Conservation (phyloP, 2,329 filamentous ascomycete genomes). For the Sporothrix luriei region DNA sequence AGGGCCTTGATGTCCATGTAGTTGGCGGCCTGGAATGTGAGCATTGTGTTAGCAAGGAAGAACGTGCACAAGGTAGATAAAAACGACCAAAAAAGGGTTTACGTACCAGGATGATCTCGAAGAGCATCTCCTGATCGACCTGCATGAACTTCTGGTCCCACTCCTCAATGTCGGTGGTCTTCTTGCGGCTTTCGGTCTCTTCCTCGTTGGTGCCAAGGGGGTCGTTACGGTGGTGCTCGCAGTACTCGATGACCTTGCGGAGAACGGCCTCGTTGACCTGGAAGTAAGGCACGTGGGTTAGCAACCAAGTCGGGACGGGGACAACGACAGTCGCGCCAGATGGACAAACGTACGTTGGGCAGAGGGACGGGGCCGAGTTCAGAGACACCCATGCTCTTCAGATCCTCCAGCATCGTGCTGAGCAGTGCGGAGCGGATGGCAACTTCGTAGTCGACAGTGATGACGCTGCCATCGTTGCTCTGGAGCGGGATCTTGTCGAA, state of each 20-base stretch:
- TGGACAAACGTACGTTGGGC: slow-evolving; percentile 66
- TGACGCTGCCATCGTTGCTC: slow-evolving; percentile 55
- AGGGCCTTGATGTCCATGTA: slow-evolving; percentile 99
- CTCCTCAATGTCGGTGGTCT: slow-evolving; percentile 98
- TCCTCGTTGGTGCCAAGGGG: slow-evolving; percentile 81
- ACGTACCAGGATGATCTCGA: slow-evolving; percentile 94
- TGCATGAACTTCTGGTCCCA: slow-evolving; percentile 99
- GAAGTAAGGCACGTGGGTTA: slow-evolving; percentile 1
- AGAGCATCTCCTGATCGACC: slow-evolving; percentile 99
- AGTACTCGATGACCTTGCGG: slow-evolving; percentile 97
- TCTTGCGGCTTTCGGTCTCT: slow-evolving; percentile 91
- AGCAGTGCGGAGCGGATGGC: slow-evolving; percentile 92
- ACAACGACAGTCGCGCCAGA: slow-evolving; percentile 29
- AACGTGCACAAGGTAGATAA: too few relatives aligned
- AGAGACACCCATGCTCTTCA: slow-evolving; percentile 55
- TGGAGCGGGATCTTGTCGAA: slow-evolving; percentile 52
- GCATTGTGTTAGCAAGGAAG: slow-evolving; percentile 29
- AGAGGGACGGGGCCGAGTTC: slow-evolving; percentile 73
- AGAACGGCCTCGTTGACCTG: slow-evolving; percentile 91
- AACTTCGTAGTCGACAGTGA: slow-evolving; percentile 70
- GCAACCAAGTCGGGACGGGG: background rate
- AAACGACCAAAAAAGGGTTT: background rate
- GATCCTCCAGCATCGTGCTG: slow-evolving; percentile 97
- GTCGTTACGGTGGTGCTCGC: slow-evolving; percentile 89
- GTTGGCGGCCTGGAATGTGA: slow-evolving; percentile 74